A percentile compares a stretch with the other conserved stretches of the same genome.
phyloP scores from a whole-genome alignment of 306 rosid genomes.

The Pyrus bretschneideri region DNA sequence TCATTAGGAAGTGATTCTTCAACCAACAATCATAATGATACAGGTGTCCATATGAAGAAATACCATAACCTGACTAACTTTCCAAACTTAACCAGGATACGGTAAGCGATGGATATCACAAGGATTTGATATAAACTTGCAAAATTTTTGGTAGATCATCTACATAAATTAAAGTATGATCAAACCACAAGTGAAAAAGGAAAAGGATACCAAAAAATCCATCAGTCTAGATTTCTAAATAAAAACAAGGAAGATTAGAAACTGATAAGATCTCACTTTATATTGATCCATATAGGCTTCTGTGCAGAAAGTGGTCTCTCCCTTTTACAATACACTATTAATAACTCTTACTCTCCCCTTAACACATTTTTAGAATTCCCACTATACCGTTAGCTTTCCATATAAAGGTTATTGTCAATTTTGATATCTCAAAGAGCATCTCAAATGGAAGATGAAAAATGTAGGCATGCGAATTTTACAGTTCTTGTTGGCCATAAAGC shows the following conservation, averaged over 20 bases:
- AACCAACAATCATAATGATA: not conserved
- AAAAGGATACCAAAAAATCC: not conserved
- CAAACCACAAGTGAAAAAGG: not conserved
- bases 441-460: not conserved
- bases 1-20: not conserved
- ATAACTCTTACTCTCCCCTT: not conserved
- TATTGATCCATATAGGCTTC: not conserved
- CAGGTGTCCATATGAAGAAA: not conserved
- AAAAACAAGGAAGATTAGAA: not conserved
- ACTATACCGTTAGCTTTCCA: not conserved
- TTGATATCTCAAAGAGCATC: not conserved
- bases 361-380: not conserved
- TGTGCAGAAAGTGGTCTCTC: not conserved
- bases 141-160: not conserved
- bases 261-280: not conserved
- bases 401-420: not conserved
- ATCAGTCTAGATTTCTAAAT: not conserved
- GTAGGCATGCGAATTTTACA: not conserved
- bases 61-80: not conserved
- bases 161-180: not conserved
- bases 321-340: not conserved
- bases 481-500: not conserved
- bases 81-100: not conserved
- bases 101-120: not conserved
- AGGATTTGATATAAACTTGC: not conserved